Conservation (phyloP, 202 grass and related monocot species). For the Elaeis oleifera region DNA sequence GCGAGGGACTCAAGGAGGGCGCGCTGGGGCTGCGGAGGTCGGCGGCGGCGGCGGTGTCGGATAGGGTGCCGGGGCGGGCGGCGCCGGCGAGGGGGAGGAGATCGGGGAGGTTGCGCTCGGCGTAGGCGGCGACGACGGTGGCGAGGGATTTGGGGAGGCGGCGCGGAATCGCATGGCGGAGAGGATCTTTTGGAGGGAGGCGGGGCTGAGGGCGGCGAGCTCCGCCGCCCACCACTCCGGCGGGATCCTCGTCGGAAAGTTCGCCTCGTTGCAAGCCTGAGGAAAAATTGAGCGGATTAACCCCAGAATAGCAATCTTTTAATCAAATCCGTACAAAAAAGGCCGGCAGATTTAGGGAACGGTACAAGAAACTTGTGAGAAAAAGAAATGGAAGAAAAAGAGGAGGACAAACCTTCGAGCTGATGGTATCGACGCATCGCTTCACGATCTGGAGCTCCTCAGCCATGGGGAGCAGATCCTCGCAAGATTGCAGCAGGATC, state of each 20-base stretch:
- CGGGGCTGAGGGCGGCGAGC: constrained; percentile 33
- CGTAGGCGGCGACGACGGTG: constrained; percentile 32
- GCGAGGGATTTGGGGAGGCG: constrained; percentile 26
- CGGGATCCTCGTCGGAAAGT: constrained; percentile 37
- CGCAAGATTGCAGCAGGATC: constrained; percentile 60
- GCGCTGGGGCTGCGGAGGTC: constrained; percentile 8
- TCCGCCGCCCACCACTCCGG: constrained; percentile 57
- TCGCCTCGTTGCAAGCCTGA: constrained; percentile 50
- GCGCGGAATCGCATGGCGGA: constrained; percentile 38
- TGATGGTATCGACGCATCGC: constrained; percentile 38
- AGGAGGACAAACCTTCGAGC: constrained; percentile 25
- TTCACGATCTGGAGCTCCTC: constrained; percentile 41
- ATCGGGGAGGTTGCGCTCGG: constrained; percentile 32
- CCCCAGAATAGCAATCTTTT: too few relatives aligned
- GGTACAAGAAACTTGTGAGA: too few relatives aligned
- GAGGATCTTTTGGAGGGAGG: constrained; percentile 49
- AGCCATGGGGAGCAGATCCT: constrained; percentile 30
- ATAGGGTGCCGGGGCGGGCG: background rate
- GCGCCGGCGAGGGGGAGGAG: background rate
- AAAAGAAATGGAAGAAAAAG: background rate
- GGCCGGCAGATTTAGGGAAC: too few relatives aligned
- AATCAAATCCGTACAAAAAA: too few relatives aligned
- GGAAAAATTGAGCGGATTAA: background rate
- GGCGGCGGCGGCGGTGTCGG: background rate
- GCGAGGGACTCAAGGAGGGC: constrained; percentile 41